Conservation (phyloP, 2,329 filamentous ascomycete genomes). For the Trichoderma breve region DNA sequence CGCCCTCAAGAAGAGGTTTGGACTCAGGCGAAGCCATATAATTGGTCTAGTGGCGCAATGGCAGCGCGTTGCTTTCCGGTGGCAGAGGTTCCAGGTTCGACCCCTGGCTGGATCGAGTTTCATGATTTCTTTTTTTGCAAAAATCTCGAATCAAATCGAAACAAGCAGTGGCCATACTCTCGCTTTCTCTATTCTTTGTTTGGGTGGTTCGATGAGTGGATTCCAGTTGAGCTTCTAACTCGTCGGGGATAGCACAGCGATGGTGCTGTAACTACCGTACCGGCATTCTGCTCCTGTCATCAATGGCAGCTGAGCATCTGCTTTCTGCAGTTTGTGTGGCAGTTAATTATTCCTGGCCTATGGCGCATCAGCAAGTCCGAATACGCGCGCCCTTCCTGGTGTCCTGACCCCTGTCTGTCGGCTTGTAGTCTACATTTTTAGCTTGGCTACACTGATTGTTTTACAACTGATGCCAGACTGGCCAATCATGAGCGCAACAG, state of each 20-base stretch:
- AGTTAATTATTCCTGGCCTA: neutral
- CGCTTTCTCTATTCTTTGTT: too few species aligned
- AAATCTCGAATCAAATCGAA: neutral
- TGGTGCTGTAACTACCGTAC: neutral
- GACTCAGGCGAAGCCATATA: neutral
- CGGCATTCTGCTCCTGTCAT: neutral
- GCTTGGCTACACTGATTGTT: neutral
- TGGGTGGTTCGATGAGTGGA: neutral
- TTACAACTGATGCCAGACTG: neutral
- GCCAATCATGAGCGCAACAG: neutral
- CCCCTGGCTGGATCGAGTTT: conserved; percentile 31
- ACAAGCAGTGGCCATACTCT: neutral
- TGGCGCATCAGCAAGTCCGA: neutral
- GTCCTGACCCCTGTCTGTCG: neutral
- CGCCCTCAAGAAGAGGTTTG: neutral
- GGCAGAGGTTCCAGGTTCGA: conserved; percentile 38
- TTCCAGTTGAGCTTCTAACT: neutral
- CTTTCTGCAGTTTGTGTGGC: neutral
- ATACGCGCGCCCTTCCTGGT: conserved; percentile 10
- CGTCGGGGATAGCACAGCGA: neutral
- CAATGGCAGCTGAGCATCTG: neutral
- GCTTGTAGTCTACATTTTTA: neutral
- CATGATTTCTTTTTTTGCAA: neutral
- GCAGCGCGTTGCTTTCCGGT: conserved; percentile 35
- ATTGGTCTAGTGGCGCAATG: conserved; percentile 20